Evolutionary conservation across 768 basidiomycete genomes (phyloP).

Genomic region (Paxillus involutus): DNA sequence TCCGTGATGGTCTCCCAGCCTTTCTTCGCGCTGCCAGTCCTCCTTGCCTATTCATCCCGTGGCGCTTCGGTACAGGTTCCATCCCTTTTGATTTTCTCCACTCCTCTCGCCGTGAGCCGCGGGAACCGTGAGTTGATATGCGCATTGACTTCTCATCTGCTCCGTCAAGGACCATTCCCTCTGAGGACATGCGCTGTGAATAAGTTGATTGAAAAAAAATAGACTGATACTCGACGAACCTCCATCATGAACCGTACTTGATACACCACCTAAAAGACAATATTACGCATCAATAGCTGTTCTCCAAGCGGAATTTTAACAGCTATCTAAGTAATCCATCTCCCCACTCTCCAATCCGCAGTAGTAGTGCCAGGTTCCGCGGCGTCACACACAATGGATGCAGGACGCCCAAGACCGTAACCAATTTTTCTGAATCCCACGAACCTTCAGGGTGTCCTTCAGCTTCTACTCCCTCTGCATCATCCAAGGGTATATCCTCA

Average conservation of each 20-base stretch:
- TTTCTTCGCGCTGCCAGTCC: conserved; percentile 57
- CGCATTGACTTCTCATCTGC: conserved; percentile 24
- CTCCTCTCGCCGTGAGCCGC: conserved; percentile 72
- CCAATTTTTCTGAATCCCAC: conserved; percentile 32
- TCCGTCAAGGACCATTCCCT: conserved; percentile 56
- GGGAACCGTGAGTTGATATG: conserved; percentile 82
- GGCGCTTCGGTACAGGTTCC: conserved; percentile 46
- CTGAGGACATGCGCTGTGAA: conserved; percentile 26
- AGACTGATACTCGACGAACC: conserved; percentile 14
- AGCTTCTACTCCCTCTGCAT: conserved; percentile 33
- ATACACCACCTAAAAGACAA: conserved; percentile 17
- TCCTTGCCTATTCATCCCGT: conserved; percentile 70
- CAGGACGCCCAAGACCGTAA: conserved; percentile 53
- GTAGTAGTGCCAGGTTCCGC: conserved; percentile 38
- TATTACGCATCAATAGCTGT: conserved; percentile 14
- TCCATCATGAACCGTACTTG: conserved; percentile 13
- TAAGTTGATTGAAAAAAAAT: background rate
- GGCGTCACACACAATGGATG: conserved; percentile 47
- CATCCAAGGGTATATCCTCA: conserved; percentile 22
- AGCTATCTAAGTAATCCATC: background rate
- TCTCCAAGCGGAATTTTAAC: background rate
- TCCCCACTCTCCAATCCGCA: conserved; percentile 1
- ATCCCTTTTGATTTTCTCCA: conserved; percentile 85
- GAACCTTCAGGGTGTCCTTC: conserved; percentile 53
- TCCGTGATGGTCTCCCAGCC: conserved; percentile 68